Base-by-base conservation (phyloP, 2,329 filamentous ascomycete genomes). In the Blastomyces silverae region DNA sequence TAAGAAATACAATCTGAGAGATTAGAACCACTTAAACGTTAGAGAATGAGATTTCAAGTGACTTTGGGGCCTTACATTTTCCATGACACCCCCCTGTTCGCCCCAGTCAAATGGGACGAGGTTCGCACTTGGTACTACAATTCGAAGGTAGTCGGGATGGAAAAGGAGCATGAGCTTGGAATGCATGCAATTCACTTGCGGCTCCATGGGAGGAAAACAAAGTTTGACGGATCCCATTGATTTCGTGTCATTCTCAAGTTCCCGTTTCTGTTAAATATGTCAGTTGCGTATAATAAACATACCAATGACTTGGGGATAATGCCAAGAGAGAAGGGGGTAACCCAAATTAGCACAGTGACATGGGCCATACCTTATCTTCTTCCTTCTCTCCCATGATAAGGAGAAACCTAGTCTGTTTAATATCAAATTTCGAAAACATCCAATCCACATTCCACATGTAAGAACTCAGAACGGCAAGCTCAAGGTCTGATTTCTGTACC, bases 101-200 rank as follows among this genome's bases (percentile, higher is more conserved):
- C 92, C 93, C 92, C 94, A 97, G 73, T 99, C 93, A 71, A 90
- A 91, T 8, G 85, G 82, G 15, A 89, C 87, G 60, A 97, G 79
- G 71, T 99, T 99, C 1, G 92, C 94, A 3, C 89, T 93, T 0
- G 94, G 92, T 1, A 97, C 81, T 0, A 89, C 93, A 56, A 99
- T 82, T 7, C 94, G 86, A 20, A 97, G 77, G 73, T 92, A 87
- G 1, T 78, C 78, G 0, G 84, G 78, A 70, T 91, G 90, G 70
- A 92, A 93, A n/a, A 97, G 82, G 1, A 97, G 78, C 83, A 96
- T 92, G 55, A 97, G 81, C 74, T 99, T 97, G 61, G 91, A 96
- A 76, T 97, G 94, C 92, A 97, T 96, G 70, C 83, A 87, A 31
- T 87, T 88, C 6, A 85, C 78, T 58, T 84, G 80, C 1, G 86